Evolutionary conservation across 2,329 filamentous ascomycete genomes (phyloP).

Genomic region (Apiospora kogelbergensis): DNA sequence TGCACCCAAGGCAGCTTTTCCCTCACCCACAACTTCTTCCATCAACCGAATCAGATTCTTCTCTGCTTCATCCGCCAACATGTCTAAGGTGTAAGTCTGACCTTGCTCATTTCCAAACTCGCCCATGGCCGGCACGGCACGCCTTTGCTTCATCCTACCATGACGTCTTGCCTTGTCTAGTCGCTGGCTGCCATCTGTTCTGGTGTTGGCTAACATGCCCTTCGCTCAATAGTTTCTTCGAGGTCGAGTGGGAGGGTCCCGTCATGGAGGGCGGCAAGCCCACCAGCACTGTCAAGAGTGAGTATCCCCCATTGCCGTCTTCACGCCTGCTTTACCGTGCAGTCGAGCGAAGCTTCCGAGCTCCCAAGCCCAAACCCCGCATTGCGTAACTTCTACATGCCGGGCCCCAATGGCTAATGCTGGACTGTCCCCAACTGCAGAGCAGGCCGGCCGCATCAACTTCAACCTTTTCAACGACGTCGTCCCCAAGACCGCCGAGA

Average conservation of each 20-base stretch:
- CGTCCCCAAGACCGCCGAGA: constrained; percentile 84
- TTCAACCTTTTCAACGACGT: constrained; percentile 85
- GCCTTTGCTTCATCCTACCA: constrained; percentile 12
- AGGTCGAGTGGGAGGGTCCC: constrained; percentile 71
- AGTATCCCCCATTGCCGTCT: constrained; percentile 32
- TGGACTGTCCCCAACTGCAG: constrained; percentile 41
- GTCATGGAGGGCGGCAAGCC: constrained; percentile 60
- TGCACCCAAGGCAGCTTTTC: constrained; percentile 36
- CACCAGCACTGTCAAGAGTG: constrained; percentile 60
- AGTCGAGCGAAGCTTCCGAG: neutral
- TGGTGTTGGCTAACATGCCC: constrained; percentile 22
- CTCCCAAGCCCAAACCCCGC: neutral
- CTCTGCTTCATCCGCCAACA: constrained; percentile 66
- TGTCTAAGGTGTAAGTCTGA: constrained; percentile 68
- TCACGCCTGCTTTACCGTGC: neutral
- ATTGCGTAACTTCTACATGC: constrained; percentile 17
- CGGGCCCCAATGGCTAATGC: constrained; percentile 18
- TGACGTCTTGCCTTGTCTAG: constrained; percentile 19
- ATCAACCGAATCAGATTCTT: constrained; percentile 41
- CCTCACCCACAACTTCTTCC: constrained; percentile 27
- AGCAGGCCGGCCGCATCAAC: constrained; percentile 75
- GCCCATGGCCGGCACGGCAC: neutral
- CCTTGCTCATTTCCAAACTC: too few species aligned
- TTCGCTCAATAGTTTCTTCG: constrained; percentile 60
- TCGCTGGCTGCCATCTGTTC: neutral